These are phyloP conservation scores for Gyrodon lividus DNA, from an alignment of 768 basidiomycete genomes.

Conservation along the genomic window DNA sequence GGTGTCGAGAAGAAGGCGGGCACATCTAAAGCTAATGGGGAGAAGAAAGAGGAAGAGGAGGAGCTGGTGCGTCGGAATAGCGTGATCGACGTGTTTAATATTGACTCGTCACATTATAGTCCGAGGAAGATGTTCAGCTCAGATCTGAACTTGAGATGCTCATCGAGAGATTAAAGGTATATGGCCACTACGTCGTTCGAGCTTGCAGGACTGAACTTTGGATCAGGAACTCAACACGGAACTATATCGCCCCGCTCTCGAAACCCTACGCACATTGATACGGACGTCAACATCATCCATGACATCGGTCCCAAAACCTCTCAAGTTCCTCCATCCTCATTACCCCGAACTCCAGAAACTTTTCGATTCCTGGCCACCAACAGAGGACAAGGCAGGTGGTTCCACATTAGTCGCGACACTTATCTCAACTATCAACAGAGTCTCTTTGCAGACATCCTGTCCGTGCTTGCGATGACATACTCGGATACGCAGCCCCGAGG, in stretches of 20 bases:
- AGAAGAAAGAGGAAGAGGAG: slow-evolving; percentile 57
- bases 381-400: slow-evolving; percentile 58
- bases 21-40: slow-evolving; percentile 54
- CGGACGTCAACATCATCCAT: slow-evolving; percentile 97
- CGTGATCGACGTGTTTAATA: slow-evolving; percentile 9
- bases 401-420: not conserved
- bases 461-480: slow-evolving; percentile 99
- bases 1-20: slow-evolving; percentile 51
- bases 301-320: slow-evolving; percentile 98
- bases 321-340: slow-evolving; percentile 95
- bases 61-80: slow-evolving; percentile 63
- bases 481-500: slow-evolving; percentile 97
- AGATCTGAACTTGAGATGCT: slow-evolving; percentile 97
- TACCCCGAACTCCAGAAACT: slow-evolving; percentile 84
- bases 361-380: slow-evolving; percentile 78
- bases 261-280: slow-evolving; percentile 90
- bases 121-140: slow-evolving; percentile 92
- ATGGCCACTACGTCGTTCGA: slow-evolving; percentile 15
- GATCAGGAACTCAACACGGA: slow-evolving; percentile 81
- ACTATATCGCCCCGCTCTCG: slow-evolving; percentile 86
- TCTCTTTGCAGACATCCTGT: slow-evolving; percentile 94
- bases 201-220: slow-evolving; percentile 14
- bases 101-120: slow-evolving; percentile 44
- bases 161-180: slow-evolving; percentile 86
- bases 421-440: slow-evolving; percentile 47